phyloP scores from a whole-genome alignment of 2,329 filamentous ascomycete species.

The Apiospora marii region DNA sequence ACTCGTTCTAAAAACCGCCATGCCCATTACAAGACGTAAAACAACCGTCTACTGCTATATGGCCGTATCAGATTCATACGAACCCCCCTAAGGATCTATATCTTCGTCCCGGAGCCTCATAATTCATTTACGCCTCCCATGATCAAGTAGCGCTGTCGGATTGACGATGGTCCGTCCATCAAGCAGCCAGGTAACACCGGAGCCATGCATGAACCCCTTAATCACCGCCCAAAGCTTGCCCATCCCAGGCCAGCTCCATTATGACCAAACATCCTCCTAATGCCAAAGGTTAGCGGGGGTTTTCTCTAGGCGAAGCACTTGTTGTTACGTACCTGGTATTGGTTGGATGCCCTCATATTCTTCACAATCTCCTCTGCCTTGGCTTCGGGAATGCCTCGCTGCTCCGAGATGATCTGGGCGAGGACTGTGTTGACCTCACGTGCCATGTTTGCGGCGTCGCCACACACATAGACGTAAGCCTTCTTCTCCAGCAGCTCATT shows the following conservation, averaged over 20 bases:
- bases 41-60: conserved; percentile 18
- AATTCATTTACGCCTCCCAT: conserved; percentile 17
- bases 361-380: conserved; percentile 98
- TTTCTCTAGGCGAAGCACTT: neutral
- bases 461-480: conserved; percentile 97
- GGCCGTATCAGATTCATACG: conserved; percentile 1
- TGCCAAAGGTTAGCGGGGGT: neutral
- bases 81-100: neutral
- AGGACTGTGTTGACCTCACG: conserved; percentile 91
- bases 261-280: conserved; percentile 25
- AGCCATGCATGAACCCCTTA: conserved; percentile 23
- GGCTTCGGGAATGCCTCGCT: conserved; percentile 80
- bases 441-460: conserved; percentile 97
- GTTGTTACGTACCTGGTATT: conserved; percentile 80
- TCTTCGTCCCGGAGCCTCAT: neutral
- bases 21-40: conserved; percentile 3
- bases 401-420: conserved; percentile 83
- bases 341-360: conserved; percentile 91
- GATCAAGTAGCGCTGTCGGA: neutral
- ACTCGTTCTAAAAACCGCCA: neutral
- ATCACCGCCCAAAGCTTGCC: conserved; percentile 4
- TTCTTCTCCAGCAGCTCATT: conserved; percentile 86
- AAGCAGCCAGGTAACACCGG: conserved; percentile 24
- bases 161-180: neutral
- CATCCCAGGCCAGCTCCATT: conserved; percentile 3